These are phyloP conservation scores for Yamadazyma epiphylla DNA, from an alignment of 1,139 yeast species.

Conservation along the genomic window DNA sequence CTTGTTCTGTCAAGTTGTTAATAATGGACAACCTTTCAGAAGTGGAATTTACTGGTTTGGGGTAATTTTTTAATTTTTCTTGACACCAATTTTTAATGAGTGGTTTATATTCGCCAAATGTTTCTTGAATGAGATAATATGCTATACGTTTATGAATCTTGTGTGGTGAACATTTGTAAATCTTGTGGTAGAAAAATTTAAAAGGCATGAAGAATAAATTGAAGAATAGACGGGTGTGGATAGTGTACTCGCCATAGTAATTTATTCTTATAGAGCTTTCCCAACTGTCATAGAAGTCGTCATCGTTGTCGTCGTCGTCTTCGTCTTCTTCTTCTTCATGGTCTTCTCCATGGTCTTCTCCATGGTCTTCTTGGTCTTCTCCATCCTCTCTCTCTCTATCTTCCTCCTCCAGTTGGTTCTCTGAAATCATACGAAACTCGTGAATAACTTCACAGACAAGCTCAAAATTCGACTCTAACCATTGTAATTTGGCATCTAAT, in stretches of 20 bases:
- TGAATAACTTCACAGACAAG: conserved; percentile 33
- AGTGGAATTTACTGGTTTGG: conserved; percentile 2
- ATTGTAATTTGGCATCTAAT: conserved; percentile 44
- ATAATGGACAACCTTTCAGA: conserved; percentile 9
- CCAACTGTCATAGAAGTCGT: conserved; percentile 27
- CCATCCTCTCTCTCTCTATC: conserved; percentile 15
- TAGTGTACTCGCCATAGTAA: conserved; percentile 20
- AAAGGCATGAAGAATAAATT: conserved; percentile 23
- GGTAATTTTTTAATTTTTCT: conserved; percentile 16
- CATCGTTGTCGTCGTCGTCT: conserved; percentile 14
- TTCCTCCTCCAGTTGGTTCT: conserved; percentile 14
- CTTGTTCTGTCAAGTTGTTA: conserved; percentile 14
- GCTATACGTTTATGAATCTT: conserved; percentile 14
- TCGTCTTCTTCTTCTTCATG: conserved; percentile 17
- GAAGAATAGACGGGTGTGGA: conserved; percentile 24
- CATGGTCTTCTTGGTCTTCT: conserved; percentile 10
- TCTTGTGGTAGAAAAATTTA: conserved; percentile 18
- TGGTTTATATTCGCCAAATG: conserved; percentile 4
- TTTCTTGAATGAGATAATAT: conserved; percentile 9
- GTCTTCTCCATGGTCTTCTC: conserved; percentile 3
- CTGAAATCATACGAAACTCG: conserved; percentile 1
- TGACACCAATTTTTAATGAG: conserved; percentile 20
- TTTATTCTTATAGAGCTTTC: conserved; percentile 21
- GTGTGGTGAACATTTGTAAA: conserved; percentile 7
- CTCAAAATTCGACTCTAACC: conserved; percentile 60